phyloP scores from a whole-genome alignment of 73 alveolate species.

The Effrenium voratum region DNA sequence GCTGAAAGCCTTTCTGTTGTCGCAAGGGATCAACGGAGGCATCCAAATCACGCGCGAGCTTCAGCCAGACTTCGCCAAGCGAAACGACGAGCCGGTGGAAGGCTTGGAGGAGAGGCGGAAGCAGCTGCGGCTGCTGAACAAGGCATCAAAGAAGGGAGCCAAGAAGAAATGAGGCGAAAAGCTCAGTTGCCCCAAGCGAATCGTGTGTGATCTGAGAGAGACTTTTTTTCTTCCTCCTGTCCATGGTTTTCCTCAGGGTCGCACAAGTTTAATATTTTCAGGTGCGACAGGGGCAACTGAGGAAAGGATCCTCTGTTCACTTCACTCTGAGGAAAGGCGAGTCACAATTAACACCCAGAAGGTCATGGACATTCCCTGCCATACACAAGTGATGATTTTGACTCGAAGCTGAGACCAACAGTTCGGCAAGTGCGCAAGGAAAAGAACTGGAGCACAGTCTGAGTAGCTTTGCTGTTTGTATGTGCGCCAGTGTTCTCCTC shows the following conservation, averaged over 20 bases:
- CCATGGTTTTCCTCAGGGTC: neutral
- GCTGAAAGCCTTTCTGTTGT: no score
- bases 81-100: constrained; percentile 60
- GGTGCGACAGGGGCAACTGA: neutral
- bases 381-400: no score
- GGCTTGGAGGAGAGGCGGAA: constrained; percentile 70
- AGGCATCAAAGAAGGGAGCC: constrained; percentile 59
- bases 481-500: no score
- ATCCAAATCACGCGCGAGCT: constrained; percentile 47
- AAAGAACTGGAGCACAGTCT: no score
- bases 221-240: neutral
- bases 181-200: neutral
- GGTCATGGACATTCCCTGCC: no score
- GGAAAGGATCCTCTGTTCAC: neutral
- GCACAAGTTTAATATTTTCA: no score
- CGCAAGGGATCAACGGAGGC: no score
- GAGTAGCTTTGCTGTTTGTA: no score
- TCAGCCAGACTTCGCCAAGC: constrained; percentile 60
- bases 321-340: neutral
- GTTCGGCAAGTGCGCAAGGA: no score
- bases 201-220: neutral
- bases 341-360: no score
- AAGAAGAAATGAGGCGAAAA: constrained; percentile 20
- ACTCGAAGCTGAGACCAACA: no score
- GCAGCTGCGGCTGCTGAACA: constrained; percentile 73